Percentiles rank a stretch among this genome's conserved stretches.
Evolutionary conservation across 1,284 basidiomycete genomes (phyloP).

Genomic region (Volvariella surrecta): DNA sequence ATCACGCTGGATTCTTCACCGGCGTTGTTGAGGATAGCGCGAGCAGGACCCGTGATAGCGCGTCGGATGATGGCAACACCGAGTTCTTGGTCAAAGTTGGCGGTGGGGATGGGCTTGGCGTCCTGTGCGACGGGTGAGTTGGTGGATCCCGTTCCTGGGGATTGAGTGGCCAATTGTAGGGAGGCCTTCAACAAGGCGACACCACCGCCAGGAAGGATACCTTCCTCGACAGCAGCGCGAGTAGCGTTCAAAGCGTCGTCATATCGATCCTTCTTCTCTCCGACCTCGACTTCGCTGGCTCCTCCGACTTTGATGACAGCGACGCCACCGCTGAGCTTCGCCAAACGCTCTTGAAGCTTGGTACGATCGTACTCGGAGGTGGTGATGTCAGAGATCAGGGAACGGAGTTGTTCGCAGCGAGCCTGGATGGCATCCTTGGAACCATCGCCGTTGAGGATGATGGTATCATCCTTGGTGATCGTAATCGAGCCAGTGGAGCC

Average conservation of each 20-base stretch:
- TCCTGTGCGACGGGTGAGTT: conserved; percentile 40
- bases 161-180: conserved; percentile 60
- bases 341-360: conserved; percentile 95
- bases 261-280: conserved; percentile 99
- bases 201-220: conserved; percentile 95
- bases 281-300: conserved; percentile 89
- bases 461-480: conserved; percentile 98
- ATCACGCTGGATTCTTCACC: conserved; percentile 94
- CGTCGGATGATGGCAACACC: conserved; percentile 92
- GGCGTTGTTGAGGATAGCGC: conserved; percentile 91
- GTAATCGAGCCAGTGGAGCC: conserved; percentile 90
- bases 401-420: conserved; percentile 93
- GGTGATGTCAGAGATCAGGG: conserved; percentile 74
- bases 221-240: conserved; percentile 96
- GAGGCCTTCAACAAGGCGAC: conserved; percentile 89
- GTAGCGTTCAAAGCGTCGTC: conserved; percentile 98
- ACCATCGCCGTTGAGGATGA: conserved; percentile 91
- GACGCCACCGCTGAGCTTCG: conserved; percentile 93
- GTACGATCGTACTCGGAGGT: conserved; percentile 93
- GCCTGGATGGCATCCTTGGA: conserved; percentile 79
- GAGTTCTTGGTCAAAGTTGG: conserved; percentile 97
- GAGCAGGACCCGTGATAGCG: conserved; percentile 78
- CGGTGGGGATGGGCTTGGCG: conserved; percentile 60
- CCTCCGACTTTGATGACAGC: conserved; percentile 99
- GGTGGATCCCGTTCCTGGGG: conserved; percentile 32